Base-by-base conservation (phyloP, 2,329 filamentous ascomycete species). In the Paecilomyces fulvus region DNA sequence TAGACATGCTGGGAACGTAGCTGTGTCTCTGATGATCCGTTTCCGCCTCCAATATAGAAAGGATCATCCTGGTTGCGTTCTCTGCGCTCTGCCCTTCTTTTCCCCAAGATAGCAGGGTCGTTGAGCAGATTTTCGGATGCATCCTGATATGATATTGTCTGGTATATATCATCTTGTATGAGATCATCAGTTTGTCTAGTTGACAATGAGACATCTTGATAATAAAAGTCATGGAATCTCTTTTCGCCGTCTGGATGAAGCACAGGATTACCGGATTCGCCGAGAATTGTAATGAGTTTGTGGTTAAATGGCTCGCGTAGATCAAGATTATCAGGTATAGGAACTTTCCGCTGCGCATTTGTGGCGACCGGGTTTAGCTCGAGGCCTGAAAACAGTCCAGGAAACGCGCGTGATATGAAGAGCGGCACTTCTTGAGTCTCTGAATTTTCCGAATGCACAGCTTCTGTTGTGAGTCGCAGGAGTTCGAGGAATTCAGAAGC, bases 401-500 rank as follows among this genome's bases (percentile, higher is more conserved):
- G 92, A 55, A 99, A 89, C 3, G 91, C 92, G 68, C 95, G 90
- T 0, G 91, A 95, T 4, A 99, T 81, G 1, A 99, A 80, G 12
- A 95, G 76, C 2, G 94, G 94, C 9, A 89, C 81, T 60, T 94
- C 87, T 20, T 74, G 61, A 2, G 48, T 56, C 30, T 64, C 59
- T 17, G 65, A 58, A 12, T 63, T 59, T 43, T 66, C 63, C 3
- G 70, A 65, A 3, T 65, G 69, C 33, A 78, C 61, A 46, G 92
- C 91, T 74, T 99, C 94, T 1, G 86, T 85, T 1, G 90, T 90
- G 49, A 99, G 79, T 57, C 90, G 90, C 65, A 97, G 83, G 11
- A 97, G 79, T 69, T 99, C 94, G 0, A 91, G 81, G 64, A 96
- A 95, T 68, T 96, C 92, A 1, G 96, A 92, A 2, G 92, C 88